A percentile compares a stretch with the other conserved stretches of the same genome.
phyloP scores from a whole-genome alignment of 139 green algal species.

The Volvox reticuliferus region DNA sequence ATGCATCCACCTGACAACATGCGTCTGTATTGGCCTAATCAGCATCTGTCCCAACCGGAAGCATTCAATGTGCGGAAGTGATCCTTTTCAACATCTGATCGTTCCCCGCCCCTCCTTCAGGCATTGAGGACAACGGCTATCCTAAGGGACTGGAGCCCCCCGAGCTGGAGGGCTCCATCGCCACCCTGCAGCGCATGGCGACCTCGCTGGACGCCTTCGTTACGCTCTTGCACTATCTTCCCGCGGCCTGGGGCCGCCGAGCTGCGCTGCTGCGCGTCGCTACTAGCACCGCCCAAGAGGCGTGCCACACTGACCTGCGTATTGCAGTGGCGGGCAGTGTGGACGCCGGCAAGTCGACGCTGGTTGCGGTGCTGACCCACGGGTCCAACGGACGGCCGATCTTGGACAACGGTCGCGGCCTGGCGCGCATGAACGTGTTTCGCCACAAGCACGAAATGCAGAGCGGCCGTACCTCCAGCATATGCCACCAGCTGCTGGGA shows the following conservation, averaged over 20 bases:
- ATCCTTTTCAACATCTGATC: not conserved
- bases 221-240: constrained; percentile 56
- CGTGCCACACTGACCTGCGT: constrained; percentile 67
- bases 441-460: constrained; percentile 92
- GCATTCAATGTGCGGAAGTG: too few relatives aligned
- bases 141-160: constrained; percentile 71
- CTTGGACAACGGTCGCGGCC: constrained; percentile 86
- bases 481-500: constrained; percentile 79
- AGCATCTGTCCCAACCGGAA: too few relatives aligned
- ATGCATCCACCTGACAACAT: too few relatives aligned
- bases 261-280: constrained; percentile 75
- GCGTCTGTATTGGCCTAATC: too few relatives aligned
- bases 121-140: constrained; percentile 91
- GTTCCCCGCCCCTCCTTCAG: constrained; percentile 38
- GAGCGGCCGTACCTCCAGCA: constrained; percentile 81
- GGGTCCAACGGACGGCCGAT: constrained; percentile 73
- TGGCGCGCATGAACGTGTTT: constrained; percentile 82
- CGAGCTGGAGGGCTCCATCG: constrained; percentile 77
- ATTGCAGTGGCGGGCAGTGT: constrained; percentile 80
- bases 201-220: constrained; percentile 62
- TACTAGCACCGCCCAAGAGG: constrained; percentile 54
- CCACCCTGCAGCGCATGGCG: constrained; percentile 79
- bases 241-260: constrained; percentile 56
- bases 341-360: constrained; percentile 86
- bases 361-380: constrained; percentile 86